phyloP scores from a whole-genome alignment of 2,329 filamentous ascomycete genomes.

The Ceratocystis eucalypticola region DNA sequence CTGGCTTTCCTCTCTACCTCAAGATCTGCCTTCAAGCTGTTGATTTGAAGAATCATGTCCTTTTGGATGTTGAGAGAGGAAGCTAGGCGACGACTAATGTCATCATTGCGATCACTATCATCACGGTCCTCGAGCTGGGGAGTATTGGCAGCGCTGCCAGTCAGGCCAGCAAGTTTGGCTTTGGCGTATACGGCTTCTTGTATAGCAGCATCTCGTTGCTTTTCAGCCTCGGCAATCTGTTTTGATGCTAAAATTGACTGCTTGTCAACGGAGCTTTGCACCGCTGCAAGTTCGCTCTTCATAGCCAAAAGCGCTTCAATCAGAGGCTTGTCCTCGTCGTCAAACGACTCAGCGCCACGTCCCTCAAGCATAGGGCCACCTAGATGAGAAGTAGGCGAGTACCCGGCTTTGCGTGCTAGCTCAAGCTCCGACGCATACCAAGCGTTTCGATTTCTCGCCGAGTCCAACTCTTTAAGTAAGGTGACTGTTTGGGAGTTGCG shows the following conservation, averaged over 20 bases:
- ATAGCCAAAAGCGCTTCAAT: conserved; percentile 87
- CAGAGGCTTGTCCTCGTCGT: conserved; percentile 81
- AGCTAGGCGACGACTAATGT: conserved; percentile 74
- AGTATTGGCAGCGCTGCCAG: conserved; percentile 48
- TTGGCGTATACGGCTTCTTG: conserved; percentile 91
- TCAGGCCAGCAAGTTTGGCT: conserved; percentile 68
- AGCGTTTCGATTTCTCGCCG: conserved; percentile 71
- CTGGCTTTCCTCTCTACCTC: conserved; percentile 69
- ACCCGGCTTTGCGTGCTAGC: conserved; percentile 79
- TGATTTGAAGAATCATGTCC: conserved; percentile 65
- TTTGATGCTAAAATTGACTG: conserved; percentile 76
- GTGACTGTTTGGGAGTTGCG: conserved; percentile 56
- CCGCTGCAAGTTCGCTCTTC: conserved; percentile 75
- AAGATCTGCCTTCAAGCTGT: conserved; percentile 54
- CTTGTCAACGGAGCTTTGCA: conserved; percentile 78
- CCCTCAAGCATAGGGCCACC: conserved; percentile 59
- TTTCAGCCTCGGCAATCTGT: conserved; percentile 85
- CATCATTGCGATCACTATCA: conserved; percentile 50
- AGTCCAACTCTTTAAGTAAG: conserved; percentile 74
- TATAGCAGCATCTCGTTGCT: conserved; percentile 86
- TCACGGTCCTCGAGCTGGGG: conserved; percentile 46
- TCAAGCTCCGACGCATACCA: conserved; percentile 96
- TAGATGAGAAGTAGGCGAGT: conserved; percentile 55
- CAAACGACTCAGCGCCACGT: conserved; percentile 62
- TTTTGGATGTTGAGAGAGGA: conserved; percentile 62